Evolutionary conservation across 768 basidiomycete genomes (phyloP), one percentile per base, ranked within the genome.

Genomic region (Chalciporus pseudorubinellus): DNA sequence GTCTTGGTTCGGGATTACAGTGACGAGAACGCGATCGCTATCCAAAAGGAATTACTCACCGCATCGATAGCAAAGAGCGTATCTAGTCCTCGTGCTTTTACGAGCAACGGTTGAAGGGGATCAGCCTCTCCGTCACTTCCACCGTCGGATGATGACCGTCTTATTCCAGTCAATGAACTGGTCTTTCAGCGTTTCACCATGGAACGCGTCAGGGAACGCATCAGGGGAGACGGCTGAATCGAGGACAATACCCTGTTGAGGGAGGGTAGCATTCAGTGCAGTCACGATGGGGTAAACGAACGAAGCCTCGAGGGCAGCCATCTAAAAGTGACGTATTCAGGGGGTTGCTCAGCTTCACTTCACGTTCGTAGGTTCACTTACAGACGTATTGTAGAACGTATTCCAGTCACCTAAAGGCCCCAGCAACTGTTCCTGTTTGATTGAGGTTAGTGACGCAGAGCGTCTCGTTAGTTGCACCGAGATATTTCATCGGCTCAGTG

Each of bases 91-190:
- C 77, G 67, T 8, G 62, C 61, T 20, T 70, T 65, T 44, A 73
- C 65, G 19, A 76, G 61, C 9, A 77, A 64, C 2, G 76, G 76
- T 44, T 71, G 70, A 20, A 75, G 39, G 4, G 75, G 74, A 19
- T 75, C 55, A 51, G 74, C 69, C 31, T 69, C 62, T 29, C 69
- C 67, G 39, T 68, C 57, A 46, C 63, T 62, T 19, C 68, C 69
- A 18, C 68, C 68, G 43, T 70, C 68, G 36, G 62, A 59, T 45
- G n/a, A 70, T 55, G 31, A 62, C 53, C 6, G 53, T 46, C 48
- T 64, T 51, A 11, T 52, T 48, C 4, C 58, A 19, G 8, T 57
- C 54, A 18, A 58, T 56, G 52, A 68, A 69, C 29, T 52, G 49
- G 28, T 44, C 55, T 28, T 39, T 22, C 19, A 53, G 50, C 22